Evolutionary conservation across 306 rosid species (phyloP).

Genomic region (Hippophae gyantsensis): DNA sequence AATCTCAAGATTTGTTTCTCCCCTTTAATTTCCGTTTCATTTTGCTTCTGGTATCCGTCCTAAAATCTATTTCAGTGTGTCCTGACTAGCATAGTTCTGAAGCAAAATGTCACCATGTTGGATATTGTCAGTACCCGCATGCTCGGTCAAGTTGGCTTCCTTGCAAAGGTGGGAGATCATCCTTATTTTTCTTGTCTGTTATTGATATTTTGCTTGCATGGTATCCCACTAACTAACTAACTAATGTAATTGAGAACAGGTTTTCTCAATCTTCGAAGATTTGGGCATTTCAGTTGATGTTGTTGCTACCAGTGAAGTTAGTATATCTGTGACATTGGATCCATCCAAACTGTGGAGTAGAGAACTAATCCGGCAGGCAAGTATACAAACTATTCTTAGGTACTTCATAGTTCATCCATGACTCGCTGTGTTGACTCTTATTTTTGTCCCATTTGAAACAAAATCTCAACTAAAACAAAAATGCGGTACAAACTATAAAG

Average conservation of each 20-base stretch:
- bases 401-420: neutral
- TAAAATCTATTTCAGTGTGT: slow-evolving; percentile 32
- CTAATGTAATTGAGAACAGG: slow-evolving; percentile 15
- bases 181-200: neutral
- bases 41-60: neutral
- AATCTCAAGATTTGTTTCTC: neutral
- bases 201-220: neutral
- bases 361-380: slow-evolving; percentile 81
- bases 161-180: slow-evolving; percentile 46
- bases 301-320: slow-evolving; percentile 88
- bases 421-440: neutral
- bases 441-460: too few species aligned
- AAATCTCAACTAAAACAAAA: too few species aligned
- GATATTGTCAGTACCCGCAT: slow-evolving; percentile 71
- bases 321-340: slow-evolving; percentile 81
- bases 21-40: neutral
- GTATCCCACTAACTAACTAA: neutral
- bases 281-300: slow-evolving; percentile 86
- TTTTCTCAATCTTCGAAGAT: slow-evolving; percentile 62
- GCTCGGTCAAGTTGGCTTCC: slow-evolving; percentile 70
- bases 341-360: slow-evolving; percentile 92
- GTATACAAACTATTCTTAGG: slow-evolving; percentile 19
- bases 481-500: too few species aligned
- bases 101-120: slow-evolving; percentile 53
- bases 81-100: slow-evolving; percentile 61